These are phyloP conservation scores for Amanita pseudoporphyria DNA, from an alignment of 768 basidiomycete species.

Conservation along the genomic window DNA sequence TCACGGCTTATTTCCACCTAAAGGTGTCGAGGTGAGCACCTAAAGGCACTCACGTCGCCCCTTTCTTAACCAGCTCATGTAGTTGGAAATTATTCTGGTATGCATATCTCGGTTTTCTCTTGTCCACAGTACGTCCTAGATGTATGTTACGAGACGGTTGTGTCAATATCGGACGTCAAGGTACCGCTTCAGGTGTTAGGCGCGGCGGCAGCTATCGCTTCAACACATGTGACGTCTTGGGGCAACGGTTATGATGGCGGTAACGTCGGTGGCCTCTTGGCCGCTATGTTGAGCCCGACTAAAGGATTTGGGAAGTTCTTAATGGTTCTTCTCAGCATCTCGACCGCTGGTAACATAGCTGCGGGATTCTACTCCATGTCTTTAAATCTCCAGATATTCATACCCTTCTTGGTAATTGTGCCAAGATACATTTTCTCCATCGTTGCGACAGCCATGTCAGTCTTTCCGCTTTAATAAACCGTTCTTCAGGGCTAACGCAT, in stretches of 20 bases:
- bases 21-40: no score
- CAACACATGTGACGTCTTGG: no score
- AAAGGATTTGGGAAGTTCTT: no score
- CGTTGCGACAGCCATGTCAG: constrained; percentile 62
- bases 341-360: constrained; percentile 75
- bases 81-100: no score
- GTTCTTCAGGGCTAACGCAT: background rate
- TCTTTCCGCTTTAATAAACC: background rate
- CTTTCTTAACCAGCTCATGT: constrained; percentile 15
- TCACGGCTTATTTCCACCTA: no score
- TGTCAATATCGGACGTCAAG: constrained; percentile 13
- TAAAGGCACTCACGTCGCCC: background rate
- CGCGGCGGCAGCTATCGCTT: no score
- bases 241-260: constrained; percentile 41
- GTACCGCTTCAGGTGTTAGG: constrained; percentile 38
- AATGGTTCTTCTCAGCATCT: constrained; percentile 71
- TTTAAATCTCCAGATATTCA: constrained; percentile 60
- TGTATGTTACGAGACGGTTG: background rate
- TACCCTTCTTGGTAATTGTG: constrained; percentile 48
- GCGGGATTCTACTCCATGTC: constrained; percentile 77
- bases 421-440: constrained; percentile 75
- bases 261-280: constrained; percentile 69
- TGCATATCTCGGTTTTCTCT: constrained; percentile 57
- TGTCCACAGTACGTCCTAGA: constrained; percentile 37
- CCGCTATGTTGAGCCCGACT: no score